Evolutionary conservation across 1,284 basidiomycete genomes (phyloP).

Genomic region (Sporisorium scitamineum): DNA sequence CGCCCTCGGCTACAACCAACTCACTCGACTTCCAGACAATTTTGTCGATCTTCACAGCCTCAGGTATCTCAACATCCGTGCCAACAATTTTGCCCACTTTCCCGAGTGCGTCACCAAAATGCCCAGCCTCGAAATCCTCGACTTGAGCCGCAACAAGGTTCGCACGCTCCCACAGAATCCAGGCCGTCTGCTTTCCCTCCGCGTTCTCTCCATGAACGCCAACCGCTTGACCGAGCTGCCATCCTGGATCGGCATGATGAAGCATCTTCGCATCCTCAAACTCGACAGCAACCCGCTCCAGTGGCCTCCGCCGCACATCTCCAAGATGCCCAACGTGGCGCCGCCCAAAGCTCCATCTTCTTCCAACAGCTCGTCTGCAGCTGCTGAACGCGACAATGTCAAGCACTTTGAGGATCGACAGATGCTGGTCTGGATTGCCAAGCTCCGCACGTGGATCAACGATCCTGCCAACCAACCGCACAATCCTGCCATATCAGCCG

Average conservation of each 20-base stretch:
- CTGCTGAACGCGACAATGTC: constrained; percentile 32
- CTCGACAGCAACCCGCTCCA: constrained; percentile 85
- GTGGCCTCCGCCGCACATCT: constrained; percentile 77
- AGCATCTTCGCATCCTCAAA: constrained; percentile 82
- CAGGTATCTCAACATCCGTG: constrained; percentile 91
- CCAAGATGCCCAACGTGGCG: constrained; percentile 53
- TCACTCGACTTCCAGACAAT: constrained; percentile 82
- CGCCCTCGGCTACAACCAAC: constrained; percentile 85
- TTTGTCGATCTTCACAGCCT: constrained; percentile 83
- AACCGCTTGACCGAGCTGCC: constrained; percentile 87
- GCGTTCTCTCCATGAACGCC: constrained; percentile 83
- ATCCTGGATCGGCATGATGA: constrained; percentile 80
- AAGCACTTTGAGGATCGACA: constrained; percentile 53
- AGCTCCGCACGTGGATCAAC: constrained; percentile 58
- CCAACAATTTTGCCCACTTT: constrained; percentile 85
- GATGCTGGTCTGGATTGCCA: constrained; percentile 61
- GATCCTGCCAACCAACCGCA: constrained; percentile 30
- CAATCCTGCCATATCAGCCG: not conserved
- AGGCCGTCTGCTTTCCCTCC: constrained; percentile 82
- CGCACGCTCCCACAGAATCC: constrained; percentile 82
- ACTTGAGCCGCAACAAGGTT: constrained; percentile 93
- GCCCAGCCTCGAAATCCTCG: constrained; percentile 90
- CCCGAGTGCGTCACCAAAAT: constrained; percentile 80
- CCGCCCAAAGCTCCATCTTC: constrained; percentile 33
- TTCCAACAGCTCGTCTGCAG: constrained; percentile 66